A percentile compares a stretch with the other conserved stretches of the same genome.
These are phyloP conservation scores for Talaromyces trachyspermus DNA, from an alignment of 495 filamentous ascomycete species.

Conservation along the genomic window DNA sequence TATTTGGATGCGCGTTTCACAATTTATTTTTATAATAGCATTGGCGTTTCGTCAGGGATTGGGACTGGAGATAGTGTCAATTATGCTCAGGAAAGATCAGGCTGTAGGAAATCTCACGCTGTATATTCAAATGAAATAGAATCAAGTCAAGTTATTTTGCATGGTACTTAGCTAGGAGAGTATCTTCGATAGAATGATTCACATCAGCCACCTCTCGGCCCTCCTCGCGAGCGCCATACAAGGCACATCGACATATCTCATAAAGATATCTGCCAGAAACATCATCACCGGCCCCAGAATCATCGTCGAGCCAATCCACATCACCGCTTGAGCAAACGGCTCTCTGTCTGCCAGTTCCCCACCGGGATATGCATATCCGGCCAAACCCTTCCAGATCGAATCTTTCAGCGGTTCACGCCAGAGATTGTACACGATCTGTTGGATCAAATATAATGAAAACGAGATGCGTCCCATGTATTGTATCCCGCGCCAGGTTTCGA, in stretches of 20 bases:
- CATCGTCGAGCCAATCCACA: constrained; percentile 29
- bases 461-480: constrained; percentile 42
- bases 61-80: too few species aligned
- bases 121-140: background rate
- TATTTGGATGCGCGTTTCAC: too few species aligned
- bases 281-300: constrained; percentile 31
- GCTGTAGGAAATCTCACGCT: too few species aligned
- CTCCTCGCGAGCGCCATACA: constrained; percentile 16
- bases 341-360: constrained; percentile 26
- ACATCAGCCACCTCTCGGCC: constrained; percentile 14
- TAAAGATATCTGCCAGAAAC: constrained; percentile 39
- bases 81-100: too few species aligned
- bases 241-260: constrained; percentile 33
- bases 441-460: constrained; percentile 35
- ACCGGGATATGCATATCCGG: constrained; percentile 21
- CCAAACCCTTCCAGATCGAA: constrained; percentile 33
- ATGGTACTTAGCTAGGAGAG: background rate
- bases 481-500: constrained; percentile 22
- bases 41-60: too few species aligned
- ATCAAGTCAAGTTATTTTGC: constrained; percentile 10
- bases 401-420: constrained; percentile 11
- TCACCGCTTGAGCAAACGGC: constrained; percentile 26
- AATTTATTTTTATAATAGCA: background rate
- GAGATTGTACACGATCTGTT: background rate
- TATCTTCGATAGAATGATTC: too few species aligned